phyloP scores from a whole-genome alignment of 805 yeast genomes.

The Teunomyces tritomae region DNA sequence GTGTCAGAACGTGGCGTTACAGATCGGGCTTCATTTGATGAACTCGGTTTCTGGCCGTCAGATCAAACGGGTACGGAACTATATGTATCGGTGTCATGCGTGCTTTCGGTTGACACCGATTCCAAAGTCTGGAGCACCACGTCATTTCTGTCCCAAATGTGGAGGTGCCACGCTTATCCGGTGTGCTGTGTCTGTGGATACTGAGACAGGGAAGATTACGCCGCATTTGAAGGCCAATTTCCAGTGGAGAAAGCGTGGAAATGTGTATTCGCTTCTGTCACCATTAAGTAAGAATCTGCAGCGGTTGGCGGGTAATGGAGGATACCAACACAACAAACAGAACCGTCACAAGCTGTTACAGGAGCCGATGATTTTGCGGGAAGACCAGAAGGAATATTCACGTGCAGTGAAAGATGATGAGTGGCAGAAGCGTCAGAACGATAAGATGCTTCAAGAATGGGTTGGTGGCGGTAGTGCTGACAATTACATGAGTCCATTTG shows the following conservation, averaged over 20 bases:
- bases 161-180: constrained; percentile 90
- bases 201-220: constrained; percentile 73
- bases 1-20: constrained; percentile 91
- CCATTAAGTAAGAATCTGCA: constrained; percentile 79
- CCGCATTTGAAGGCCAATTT: constrained; percentile 90
- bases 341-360: constrained; percentile 49
- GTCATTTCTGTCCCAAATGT: constrained; percentile 91
- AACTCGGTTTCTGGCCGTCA: constrained; percentile 80
- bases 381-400: constrained; percentile 92
- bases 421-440: constrained; percentile 84
- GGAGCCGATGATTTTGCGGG: constrained; percentile 64
- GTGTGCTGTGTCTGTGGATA: constrained; percentile 84
- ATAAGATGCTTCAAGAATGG: constrained; percentile 82
- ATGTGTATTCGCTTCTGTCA: constrained; percentile 75
- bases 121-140: constrained; percentile 70
- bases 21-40: constrained; percentile 83
- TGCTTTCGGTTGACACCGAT: constrained; percentile 83
- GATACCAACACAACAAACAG: constrained; percentile 69
- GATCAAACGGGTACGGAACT: constrained; percentile 81
- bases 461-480: constrained; percentile 94
- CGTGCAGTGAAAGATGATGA: constrained; percentile 84
- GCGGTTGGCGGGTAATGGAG: constrained; percentile 74
- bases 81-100: constrained; percentile 96
- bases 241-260: constrained; percentile 92
- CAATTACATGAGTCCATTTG: constrained; percentile 84